phyloP scores from a whole-genome alignment of 345 rosid genomes.

The Syzygium jambos region DNA sequence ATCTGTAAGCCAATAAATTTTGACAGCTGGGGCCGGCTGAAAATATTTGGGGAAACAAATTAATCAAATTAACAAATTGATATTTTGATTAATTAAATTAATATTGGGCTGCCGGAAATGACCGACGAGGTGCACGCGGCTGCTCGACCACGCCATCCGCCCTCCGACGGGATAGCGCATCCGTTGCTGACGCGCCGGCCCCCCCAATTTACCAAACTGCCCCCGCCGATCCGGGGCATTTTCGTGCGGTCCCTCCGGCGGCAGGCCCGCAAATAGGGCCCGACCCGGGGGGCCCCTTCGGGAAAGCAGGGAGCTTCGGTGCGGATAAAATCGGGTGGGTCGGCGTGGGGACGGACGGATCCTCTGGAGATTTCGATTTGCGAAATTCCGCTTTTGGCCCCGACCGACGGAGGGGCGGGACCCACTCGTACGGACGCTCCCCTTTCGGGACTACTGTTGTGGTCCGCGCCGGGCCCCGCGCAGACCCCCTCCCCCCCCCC shows the following conservation, averaged over 20 bases:
- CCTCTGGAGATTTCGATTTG: neutral
- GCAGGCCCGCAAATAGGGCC: neutral
- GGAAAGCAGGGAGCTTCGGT: neutral
- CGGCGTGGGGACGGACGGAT: neutral
- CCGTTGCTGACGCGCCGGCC: too few relatives aligned
- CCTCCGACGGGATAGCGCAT: neutral
- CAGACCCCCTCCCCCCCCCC: too few relatives aligned
- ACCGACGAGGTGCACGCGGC: conserved; percentile 9
- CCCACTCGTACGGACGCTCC: neutral
- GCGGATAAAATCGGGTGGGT: neutral
- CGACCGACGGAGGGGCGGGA: neutral
- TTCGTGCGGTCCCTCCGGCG: neutral
- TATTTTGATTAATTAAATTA: too few relatives aligned
- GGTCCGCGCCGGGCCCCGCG: neutral
- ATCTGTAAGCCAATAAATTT: neutral
- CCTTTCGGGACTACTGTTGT: neutral
- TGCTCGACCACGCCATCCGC: conserved; percentile 2
- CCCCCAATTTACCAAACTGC: neutral
- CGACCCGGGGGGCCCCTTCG: neutral
- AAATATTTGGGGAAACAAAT: neutral
- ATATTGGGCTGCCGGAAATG: neutral
- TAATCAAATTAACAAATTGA: too few relatives aligned
- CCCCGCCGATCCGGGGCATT: neutral
- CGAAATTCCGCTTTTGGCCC: neutral
- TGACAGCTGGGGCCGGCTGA: neutral